phyloP scores from a whole-genome alignment of 345 rosid genomes.

The Kernera saxatilis region DNA sequence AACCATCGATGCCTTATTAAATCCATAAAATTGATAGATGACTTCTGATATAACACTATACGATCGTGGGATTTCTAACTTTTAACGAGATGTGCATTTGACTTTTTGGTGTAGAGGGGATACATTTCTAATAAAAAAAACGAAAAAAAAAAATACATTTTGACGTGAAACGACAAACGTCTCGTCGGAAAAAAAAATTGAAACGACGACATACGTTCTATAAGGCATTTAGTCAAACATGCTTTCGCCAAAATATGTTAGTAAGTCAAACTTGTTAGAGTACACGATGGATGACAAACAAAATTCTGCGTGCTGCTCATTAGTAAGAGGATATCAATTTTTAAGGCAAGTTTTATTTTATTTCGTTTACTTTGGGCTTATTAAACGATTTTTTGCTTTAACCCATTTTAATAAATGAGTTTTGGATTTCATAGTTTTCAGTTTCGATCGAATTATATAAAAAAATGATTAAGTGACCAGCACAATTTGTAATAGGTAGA shows the following conservation, averaged over 20 bases:
- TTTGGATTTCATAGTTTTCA: neutral
- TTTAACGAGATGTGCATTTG: neutral
- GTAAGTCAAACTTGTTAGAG: constrained; percentile 3
- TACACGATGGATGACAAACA: neutral
- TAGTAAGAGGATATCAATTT: neutral
- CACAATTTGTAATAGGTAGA: neutral
- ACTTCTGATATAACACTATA: neutral
- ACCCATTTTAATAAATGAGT: neutral
- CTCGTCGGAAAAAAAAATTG: too few relatives aligned
- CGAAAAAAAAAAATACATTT: neutral
- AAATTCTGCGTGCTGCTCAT: neutral
- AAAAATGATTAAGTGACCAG: neutral
- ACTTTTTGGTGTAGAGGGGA: neutral
- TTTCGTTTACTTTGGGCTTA: neutral
- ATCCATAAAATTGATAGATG: neutral
- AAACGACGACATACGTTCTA: too few relatives aligned
- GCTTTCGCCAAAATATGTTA: neutral
- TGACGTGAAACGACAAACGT: too few relatives aligned
- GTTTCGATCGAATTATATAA: neutral
- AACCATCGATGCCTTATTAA: neutral
- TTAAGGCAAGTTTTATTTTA: neutral
- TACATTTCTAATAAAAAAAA: neutral
- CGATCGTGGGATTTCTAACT: neutral
- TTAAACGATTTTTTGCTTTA: neutral
- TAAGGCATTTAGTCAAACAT: neutral